Conservation (phyloP, 2,329 filamentous ascomycete species). For the Phoma sp. region DNA sequence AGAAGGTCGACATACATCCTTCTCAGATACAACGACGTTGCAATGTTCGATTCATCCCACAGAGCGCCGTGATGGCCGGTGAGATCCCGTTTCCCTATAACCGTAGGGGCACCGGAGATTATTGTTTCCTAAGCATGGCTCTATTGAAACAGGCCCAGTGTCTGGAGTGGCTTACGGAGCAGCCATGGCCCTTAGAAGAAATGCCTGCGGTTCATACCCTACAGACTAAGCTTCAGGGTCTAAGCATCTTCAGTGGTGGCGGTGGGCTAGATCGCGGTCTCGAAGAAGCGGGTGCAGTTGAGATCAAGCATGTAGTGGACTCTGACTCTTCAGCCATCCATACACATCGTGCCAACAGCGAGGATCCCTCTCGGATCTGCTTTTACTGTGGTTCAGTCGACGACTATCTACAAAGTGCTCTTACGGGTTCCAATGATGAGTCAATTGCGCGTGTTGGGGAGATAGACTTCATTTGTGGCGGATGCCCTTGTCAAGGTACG, state of each 20-base stretch:
- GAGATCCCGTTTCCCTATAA: neutral
- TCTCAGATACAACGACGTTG: neutral
- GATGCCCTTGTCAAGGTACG: neutral
- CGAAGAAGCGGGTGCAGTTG: neutral
- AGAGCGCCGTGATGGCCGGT: neutral
- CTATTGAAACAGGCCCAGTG: neutral
- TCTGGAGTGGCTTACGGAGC: neutral
- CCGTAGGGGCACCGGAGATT: neutral
- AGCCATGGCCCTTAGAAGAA: neutral
- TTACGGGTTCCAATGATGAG: neutral
- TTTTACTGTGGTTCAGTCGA: neutral
- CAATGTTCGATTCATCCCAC: neutral
- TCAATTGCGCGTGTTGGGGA: neutral
- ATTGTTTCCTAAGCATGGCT: neutral
- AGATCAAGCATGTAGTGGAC: neutral
- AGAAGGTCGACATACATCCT: slow-evolving; percentile 45
- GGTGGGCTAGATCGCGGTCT: neutral
- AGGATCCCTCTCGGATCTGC: neutral
- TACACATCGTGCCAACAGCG: neutral
- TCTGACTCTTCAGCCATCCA: neutral
- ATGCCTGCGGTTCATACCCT: neutral
- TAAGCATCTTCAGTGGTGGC: neutral
- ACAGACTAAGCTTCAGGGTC: neutral
- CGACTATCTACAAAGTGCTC: neutral
- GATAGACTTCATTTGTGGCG: neutral